Conservation (phyloP, 805 yeast genomes). For the Phaffomyces opuntiae region DNA sequence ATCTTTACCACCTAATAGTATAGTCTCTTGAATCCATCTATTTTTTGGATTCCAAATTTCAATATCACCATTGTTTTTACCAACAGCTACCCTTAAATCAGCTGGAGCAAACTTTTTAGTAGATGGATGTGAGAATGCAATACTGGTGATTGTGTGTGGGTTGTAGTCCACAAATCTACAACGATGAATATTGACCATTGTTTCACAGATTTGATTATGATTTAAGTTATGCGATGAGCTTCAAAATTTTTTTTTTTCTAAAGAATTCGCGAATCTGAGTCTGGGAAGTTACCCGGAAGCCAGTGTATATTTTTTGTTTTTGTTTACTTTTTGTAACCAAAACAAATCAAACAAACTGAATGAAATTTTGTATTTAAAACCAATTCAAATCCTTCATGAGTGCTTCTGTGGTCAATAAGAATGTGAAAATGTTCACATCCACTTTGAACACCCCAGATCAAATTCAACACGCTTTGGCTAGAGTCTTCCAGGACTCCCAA, state of each 20-base stretch:
- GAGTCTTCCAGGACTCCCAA: constrained; percentile 78
- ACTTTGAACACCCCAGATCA: constrained; percentile 27
- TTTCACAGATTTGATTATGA: background rate
- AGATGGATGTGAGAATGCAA: constrained; percentile 66
- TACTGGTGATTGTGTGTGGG: constrained; percentile 77
- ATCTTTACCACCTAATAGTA: constrained; percentile 72
- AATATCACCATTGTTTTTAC: constrained; percentile 89
- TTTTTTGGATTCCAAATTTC: constrained; percentile 90
- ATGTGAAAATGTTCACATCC: constrained; percentile 4
- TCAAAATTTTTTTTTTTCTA: constrained; percentile 7
- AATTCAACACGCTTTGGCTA: constrained; percentile 45
- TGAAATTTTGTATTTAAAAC: no score
- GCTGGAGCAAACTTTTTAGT: constrained; percentile 38
- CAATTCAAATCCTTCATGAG: background rate
- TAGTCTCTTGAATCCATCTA: constrained; percentile 73
- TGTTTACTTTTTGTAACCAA: background rate
- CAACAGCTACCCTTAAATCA: constrained; percentile 77
- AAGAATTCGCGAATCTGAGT: background rate
- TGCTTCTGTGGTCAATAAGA: constrained; percentile 14
- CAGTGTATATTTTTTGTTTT: background rate
- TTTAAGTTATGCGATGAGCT: constrained; percentile 7
- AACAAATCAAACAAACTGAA: background rate
- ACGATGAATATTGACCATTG: constrained; percentile 49
- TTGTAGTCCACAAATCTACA: constrained; percentile 86
- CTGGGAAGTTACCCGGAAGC: background rate